Evolutionary conservation across 31 red algal species (phyloP).

Genomic region (Odonthalia washingtoniensis): DNA sequence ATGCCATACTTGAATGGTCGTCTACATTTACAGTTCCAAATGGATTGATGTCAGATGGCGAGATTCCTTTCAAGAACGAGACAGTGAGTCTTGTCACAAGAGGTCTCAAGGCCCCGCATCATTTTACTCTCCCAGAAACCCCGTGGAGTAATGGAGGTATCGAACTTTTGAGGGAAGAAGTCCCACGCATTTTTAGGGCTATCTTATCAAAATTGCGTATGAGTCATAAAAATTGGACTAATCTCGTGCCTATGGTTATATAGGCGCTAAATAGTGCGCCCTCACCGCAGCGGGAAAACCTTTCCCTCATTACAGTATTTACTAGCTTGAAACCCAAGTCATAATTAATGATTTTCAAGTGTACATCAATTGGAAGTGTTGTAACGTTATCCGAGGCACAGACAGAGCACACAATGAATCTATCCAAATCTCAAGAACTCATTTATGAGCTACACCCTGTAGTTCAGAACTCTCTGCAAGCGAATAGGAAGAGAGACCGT

Average conservation of each 20-base stretch:
- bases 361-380: too few species aligned
- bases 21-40: conserved; percentile 11
- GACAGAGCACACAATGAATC: too few species aligned
- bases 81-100: background rate
- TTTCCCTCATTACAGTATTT: too few species aligned
- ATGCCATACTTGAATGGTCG: background rate
- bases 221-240: conserved; percentile 4
- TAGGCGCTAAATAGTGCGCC: background rate
- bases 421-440: too few species aligned
- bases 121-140: conserved; percentile 34
- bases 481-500: too few species aligned
- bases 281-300: background rate
- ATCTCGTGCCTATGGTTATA: conserved; percentile 4
- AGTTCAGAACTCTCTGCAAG: too few species aligned
- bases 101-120: background rate
- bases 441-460: too few species aligned
- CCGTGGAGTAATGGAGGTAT: conserved; percentile 24
- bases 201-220: conserved; percentile 7
- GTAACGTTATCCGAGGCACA: too few species aligned
- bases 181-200: background rate
- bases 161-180: background rate
- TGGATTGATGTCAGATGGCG: conserved; percentile 17
- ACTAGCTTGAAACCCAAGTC: too few species aligned
- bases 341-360: too few species aligned
- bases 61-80: conserved; percentile 18